phyloP scores from a whole-genome alignment of 768 basidiomycete species.

The Obba rivulosa region DNA sequence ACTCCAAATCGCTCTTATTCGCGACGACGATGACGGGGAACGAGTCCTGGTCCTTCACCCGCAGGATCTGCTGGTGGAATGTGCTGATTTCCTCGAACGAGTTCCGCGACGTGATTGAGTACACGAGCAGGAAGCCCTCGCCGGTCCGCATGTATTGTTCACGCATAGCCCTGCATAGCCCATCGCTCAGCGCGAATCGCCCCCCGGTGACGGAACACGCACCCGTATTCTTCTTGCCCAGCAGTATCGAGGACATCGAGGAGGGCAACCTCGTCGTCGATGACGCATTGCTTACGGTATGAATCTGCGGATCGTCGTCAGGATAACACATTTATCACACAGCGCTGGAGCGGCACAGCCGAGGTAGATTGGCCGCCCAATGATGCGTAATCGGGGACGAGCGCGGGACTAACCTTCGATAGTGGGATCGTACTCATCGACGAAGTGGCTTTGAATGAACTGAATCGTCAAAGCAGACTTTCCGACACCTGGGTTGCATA shows the following conservation, averaged over 20 bases:
- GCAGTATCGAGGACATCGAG: conserved; percentile 97
- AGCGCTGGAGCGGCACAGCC: too few species aligned
- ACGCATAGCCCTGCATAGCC: conserved; percentile 77
- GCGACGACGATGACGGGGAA: conserved; percentile 96
- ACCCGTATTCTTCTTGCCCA: conserved; percentile 98
- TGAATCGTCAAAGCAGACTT: conserved; percentile 96
- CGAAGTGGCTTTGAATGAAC: conserved; percentile 94
- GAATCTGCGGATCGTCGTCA: conserved; percentile 55
- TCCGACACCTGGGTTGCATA: conserved; percentile 44
- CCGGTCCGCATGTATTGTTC: conserved; percentile 99
- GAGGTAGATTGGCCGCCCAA: too few species aligned
- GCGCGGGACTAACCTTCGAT: conserved; percentile 65
- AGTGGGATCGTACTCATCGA: conserved; percentile 92
- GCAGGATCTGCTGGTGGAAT: conserved; percentile 93
- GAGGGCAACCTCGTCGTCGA: conserved; percentile 97
- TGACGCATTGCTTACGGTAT: conserved; percentile 94
- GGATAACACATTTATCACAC: not conserved
- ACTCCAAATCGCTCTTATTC: conserved; percentile 97
- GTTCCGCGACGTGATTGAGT: conserved; percentile 96
- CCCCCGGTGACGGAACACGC: conserved; percentile 25
- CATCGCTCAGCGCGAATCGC: conserved; percentile 4
- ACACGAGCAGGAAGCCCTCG: conserved; percentile 96
- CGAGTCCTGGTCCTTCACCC: conserved; percentile 93
- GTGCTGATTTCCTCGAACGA: conserved; percentile 96
- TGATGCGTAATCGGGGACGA: too few species aligned